phyloP scores from a whole-genome alignment of 2,329 filamentous ascomycete genomes.

The Clonostachys sp. region DNA sequence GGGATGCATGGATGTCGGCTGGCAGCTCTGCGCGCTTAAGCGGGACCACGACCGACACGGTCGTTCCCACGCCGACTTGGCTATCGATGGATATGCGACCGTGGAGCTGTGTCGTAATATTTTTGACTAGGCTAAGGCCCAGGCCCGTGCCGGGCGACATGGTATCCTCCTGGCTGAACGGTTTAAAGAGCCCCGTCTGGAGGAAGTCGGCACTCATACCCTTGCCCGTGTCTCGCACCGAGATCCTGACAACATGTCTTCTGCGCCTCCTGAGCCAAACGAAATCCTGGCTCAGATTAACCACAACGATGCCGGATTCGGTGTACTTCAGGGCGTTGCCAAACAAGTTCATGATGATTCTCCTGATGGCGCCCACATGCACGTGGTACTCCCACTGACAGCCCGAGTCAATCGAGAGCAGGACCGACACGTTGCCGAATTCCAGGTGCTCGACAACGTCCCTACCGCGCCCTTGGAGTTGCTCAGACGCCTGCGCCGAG shows the following conservation, averaged over 20 bases:
- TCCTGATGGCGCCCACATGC: slow-evolving; percentile 43
- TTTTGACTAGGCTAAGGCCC: slow-evolving; percentile 60
- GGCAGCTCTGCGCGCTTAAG: slow-evolving; percentile 8
- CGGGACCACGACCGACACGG: slow-evolving; percentile 22
- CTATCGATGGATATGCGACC: slow-evolving; percentile 56
- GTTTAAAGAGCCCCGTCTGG: slow-evolving; percentile 53
- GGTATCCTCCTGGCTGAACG: slow-evolving; percentile 60
- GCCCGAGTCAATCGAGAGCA: slow-evolving; percentile 42
- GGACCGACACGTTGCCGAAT: slow-evolving; percentile 28
- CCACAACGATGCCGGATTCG: slow-evolving; percentile 17
- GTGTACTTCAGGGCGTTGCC: slow-evolving; percentile 63
- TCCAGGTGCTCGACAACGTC: background rate
- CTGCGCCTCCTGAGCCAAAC: background rate
- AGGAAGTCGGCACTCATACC: slow-evolving; percentile 63
- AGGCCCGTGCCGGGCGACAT: slow-evolving; percentile 58
- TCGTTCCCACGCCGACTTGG: slow-evolving; percentile 26
- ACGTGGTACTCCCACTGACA: slow-evolving; percentile 47
- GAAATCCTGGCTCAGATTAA: slow-evolving; percentile 14
- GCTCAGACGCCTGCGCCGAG: background rate
- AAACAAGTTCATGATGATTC: slow-evolving; percentile 59
- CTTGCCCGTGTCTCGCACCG: slow-evolving; percentile 58
- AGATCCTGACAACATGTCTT: slow-evolving; percentile 24
- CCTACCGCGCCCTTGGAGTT: background rate
- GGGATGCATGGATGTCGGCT: background rate
- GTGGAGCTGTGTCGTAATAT: slow-evolving; percentile 51